Evolutionary conservation across 352 stramenopile species (phyloP), one percentile per base, ranked within the genome.

Genomic region (Globisporangium cederbergense): DNA sequence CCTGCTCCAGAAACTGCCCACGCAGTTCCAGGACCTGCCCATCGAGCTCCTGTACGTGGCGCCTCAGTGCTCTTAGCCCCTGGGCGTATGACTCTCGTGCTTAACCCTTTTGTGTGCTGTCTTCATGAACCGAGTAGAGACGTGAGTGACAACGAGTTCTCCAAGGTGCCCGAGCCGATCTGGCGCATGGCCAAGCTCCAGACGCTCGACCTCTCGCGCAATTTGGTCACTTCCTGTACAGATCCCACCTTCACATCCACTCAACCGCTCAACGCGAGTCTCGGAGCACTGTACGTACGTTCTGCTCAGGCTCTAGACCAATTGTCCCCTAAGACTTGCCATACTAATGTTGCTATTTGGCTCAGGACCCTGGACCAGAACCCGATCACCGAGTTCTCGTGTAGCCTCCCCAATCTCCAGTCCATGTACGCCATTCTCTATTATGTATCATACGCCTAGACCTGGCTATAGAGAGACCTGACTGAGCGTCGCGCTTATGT

Each of bases 41-140:
- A 78, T 83, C 42, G 65, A 74, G 34, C 65, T 54, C n/a, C 51
- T 83, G 75, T 83, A 67, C 7, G 75, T 68, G n/a, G 18, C 28
- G 34, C 38, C 6, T 22, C 36, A 22, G 2, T 46, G 32, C 7
- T 9, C 47, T 32, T 36, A 20, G 4, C 47, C 14, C 20, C 43
- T 18, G 14, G 28, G 3, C 20, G 20, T 38, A 49, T 34, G 18
- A 3, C 30, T 30, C 42, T 46, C 10, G 3, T 13, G 10, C 25
- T 51, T 6, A 51, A 50, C 22, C 20, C 22, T 7, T 42, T 64
- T 42, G 22, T 18, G 32, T 16, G 32, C 7, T 36, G 32, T 49
- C 4, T 36, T 55, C 2, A 16, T 11, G 40, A 45, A 6, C 18
- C 14, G 42, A 40, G 32, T 38, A 83, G 71, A 8, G 66, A 79